phyloP scores from a whole-genome alignment of 2,329 filamentous ascomycete species.

The Trichoderma sp. region DNA sequence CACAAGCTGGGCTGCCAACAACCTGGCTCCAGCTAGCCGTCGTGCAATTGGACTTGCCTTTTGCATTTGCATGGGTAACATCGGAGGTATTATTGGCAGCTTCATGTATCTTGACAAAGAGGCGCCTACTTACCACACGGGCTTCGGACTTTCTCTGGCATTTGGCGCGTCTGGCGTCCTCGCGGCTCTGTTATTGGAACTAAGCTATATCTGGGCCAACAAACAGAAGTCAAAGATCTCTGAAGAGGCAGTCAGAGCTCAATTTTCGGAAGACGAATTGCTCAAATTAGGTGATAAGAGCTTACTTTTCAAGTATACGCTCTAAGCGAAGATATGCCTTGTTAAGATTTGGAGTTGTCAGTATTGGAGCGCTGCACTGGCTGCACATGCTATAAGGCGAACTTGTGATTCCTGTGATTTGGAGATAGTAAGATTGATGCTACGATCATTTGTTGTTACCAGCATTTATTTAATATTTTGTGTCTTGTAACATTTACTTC shows the following conservation, averaged over 20 bases:
- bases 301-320: constrained; percentile 32
- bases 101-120: constrained; percentile 39
- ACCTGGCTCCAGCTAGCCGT: constrained; percentile 48
- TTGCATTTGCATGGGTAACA: constrained; percentile 39
- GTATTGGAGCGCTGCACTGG: not conserved
- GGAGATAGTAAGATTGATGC: not conserved
- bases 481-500: not conserved
- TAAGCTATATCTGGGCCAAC: constrained; percentile 30
- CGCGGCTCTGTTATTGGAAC: constrained; percentile 31
- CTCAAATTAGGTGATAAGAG: constrained; percentile 33
- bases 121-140: constrained; percentile 34
- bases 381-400: not conserved
- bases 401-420: not conserved
- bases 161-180: constrained; percentile 32
- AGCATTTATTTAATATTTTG: not conserved
- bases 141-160: constrained; percentile 34
- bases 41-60: constrained; percentile 39
- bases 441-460: not conserved
- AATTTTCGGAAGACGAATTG: constrained; percentile 31
- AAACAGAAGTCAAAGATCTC: constrained; percentile 26
- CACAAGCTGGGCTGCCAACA: constrained; percentile 67
- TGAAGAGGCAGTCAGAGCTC: constrained; percentile 26
- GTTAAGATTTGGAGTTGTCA: not conserved
- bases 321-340: not conserved
- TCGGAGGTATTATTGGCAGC: constrained; percentile 41